Percentiles rank a stretch among this genome's conserved stretches.
Conservation (phyloP, 352 stramenopile genomes). For the Phytophthora niederhauseri region DNA sequence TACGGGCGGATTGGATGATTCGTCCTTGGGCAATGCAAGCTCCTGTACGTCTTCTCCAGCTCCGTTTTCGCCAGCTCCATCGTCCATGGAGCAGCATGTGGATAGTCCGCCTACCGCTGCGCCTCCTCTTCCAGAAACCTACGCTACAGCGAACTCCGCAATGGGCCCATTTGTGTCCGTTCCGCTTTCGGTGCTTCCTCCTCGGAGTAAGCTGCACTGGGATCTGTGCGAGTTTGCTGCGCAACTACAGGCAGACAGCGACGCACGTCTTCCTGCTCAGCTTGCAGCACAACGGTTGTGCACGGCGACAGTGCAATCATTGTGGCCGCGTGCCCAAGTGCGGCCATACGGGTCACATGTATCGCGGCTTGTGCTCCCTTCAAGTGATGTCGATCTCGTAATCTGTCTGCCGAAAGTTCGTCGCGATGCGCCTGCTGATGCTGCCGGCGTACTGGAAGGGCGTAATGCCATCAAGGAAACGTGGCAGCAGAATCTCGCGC, state of each 20-base stretch:
- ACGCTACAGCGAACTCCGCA: conserved; percentile 52
- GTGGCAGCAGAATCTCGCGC: conserved; percentile 97
- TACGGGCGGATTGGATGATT: conserved; percentile 25
- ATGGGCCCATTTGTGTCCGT: conserved; percentile 86
- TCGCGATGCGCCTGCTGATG: conserved; percentile 93
- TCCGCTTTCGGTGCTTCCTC: conserved; percentile 82
- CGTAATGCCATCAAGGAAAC: conserved; percentile 99
- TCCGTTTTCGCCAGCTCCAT: conserved; percentile 46
- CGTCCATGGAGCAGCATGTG: conserved; percentile 32
- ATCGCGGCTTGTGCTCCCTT: conserved; percentile 95
- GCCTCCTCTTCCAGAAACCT: conserved; percentile 45
- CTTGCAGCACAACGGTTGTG: conserved; percentile 80
- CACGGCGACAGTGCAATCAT: conserved; percentile 81
- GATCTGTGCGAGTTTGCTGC: conserved; percentile 89
- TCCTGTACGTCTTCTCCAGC: conserved; percentile 34
- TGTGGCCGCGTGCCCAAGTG: conserved; percentile 96
- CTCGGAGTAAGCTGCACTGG: conserved; percentile 86
- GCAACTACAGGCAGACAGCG: conserved; percentile 78
- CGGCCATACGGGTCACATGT: conserved; percentile 98
- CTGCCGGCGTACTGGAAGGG: conserved; percentile 96
- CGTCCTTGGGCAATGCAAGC: conserved; percentile 33
- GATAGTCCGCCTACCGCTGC: conserved; percentile 31
- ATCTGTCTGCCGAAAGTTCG: conserved; percentile 98
- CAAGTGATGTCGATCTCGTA: conserved; percentile 97
- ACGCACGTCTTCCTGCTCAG: conserved; percentile 68